Evolutionary conservation across 805 yeast species (phyloP), one percentile per base, ranked within the genome.

Genomic region (Clavispora phyllophila): DNA sequence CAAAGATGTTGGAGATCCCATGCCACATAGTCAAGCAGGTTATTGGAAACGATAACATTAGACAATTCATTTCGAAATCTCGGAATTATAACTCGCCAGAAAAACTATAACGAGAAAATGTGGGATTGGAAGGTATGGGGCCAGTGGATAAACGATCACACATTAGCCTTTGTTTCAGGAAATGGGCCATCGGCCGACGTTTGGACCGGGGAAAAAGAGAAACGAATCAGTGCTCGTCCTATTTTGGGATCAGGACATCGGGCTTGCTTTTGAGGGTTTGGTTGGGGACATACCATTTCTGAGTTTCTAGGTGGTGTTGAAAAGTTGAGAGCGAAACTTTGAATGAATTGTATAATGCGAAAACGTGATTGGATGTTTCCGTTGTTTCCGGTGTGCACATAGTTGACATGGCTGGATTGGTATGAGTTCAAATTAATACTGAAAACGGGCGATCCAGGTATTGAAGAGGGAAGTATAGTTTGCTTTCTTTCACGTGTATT

Each of bases 251-350:
- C 9, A 25, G 8, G 27, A 12, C 13, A n/a, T 5, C 13, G n/a
- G 3, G 27, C 27, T 2, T 25, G n/a, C 2, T 10, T 6, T 9
- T 12, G 27, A 23, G 13, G 10, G 27, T 27, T 29, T 15, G 7
- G 19, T 15, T 17, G 19, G 33, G n/a, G 13, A 49, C 53, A 41
- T 49, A 49, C 53, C 53, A 49, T 49, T 46, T 40, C 37, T 23
- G 31, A 36, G 24, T 17, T 18, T 29, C 28, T 35, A 22, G 26
- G 25, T 28, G 24, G 36, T 29, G 36, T 35, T 18, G 40, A 24
- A 25, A 35, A 24, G 15, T 42, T 43, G 41, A 37, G 36, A 27
- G 35, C 40, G 37, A 27, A 37, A 34, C 24, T 41, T 24, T 10
- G 17, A 29, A 12, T 36, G 40, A 18, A 36, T 41, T 50, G 50